These are phyloP conservation scores for Aspergillus cavernicola DNA, from an alignment of 495 filamentous ascomycete species.

Conservation along the genomic window DNA sequence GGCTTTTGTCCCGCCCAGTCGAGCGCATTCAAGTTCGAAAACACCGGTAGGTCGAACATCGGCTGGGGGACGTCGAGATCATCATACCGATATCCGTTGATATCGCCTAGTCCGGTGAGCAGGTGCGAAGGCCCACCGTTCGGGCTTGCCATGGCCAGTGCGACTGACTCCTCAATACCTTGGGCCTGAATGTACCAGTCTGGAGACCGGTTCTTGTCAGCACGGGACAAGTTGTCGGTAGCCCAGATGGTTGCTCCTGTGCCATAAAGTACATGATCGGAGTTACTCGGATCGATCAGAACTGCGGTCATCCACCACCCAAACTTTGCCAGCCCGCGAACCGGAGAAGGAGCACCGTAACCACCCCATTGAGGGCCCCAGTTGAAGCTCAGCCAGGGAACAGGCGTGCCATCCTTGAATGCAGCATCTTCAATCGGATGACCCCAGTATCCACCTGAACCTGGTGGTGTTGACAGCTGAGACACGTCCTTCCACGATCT, in stretches of 20 bases:
- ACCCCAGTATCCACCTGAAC: conserved; percentile 46
- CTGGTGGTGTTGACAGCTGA: conserved; percentile 15
- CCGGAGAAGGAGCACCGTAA: conserved; percentile 18
- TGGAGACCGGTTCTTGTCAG: conserved; percentile 47
- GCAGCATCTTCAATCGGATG: conserved; percentile 32
- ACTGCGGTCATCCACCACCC: conserved; percentile 65
- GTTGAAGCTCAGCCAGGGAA: conserved; percentile 20
- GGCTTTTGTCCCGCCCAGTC: conserved; percentile 56
- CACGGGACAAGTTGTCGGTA: conserved; percentile 31
- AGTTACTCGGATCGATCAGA: conserved; percentile 56
- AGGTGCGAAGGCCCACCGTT: conserved; percentile 50
- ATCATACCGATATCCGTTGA: conserved; percentile 50
- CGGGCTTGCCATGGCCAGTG: conserved; percentile 48
- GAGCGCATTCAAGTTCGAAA: conserved; percentile 46
- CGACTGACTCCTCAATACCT: conserved; percentile 58
- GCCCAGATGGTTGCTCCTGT: conserved; percentile 56
- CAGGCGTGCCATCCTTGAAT: conserved; percentile 35
- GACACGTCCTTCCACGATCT: conserved; percentile 19
- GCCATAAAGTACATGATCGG: conserved; percentile 57
- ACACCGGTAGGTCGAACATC: conserved; percentile 49
- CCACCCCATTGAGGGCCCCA: conserved; percentile 19
- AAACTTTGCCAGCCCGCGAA: conserved; percentile 30
- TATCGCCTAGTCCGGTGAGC: conserved; percentile 55
- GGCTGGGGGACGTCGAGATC: conserved; percentile 46
- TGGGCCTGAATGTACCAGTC: conserved; percentile 49